A percentile compares a stretch with the other conserved stretches of the same genome.
Conservation (phyloP, 164 flowering plant species). For the Piper longum region DNA sequence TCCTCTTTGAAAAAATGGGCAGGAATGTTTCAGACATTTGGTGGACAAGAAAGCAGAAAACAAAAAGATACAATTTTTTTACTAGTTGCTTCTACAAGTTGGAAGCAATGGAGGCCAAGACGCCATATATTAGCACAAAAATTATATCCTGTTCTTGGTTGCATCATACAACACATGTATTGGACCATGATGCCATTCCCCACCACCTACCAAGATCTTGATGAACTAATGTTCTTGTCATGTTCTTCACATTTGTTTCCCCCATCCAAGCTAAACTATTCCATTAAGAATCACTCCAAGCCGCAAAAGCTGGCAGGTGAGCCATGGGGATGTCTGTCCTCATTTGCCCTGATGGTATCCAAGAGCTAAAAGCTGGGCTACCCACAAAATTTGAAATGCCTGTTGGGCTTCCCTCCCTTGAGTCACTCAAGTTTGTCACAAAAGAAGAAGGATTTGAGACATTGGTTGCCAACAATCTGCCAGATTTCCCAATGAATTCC, state of each 20-base stretch:
- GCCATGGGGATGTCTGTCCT: constrained; percentile 42
- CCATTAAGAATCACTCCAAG: constrained; percentile 52
- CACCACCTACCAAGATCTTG: no score
- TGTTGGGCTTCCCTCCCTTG: constrained; percentile 57
- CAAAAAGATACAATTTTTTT: constrained; percentile 12
- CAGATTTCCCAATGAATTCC: constrained; percentile 18
- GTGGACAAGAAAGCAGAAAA: constrained; percentile 17
- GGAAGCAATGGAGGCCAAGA: constrained; percentile 14
- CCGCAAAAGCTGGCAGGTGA: constrained; percentile 69
- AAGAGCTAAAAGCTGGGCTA: constrained; percentile 19
- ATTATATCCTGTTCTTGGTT: constrained; percentile 24
- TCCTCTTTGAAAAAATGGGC: constrained; percentile 21
- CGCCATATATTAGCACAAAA: constrained; percentile 32
- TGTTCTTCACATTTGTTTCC: neutral
- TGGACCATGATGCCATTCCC: no score
- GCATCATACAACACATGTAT: constrained; percentile 6
- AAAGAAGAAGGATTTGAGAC: constrained; percentile 48
- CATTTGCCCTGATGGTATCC: constrained; percentile 41
- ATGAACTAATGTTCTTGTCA: neutral
- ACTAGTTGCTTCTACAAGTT: constrained; percentile 17
- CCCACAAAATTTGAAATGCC: constrained; percentile 19
- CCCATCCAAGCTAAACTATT: constrained; percentile 13
- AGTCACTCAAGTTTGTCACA: constrained; percentile 52
- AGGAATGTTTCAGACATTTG: constrained; percentile 31
- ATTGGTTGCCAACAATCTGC: constrained; percentile 15